Conservation (phyloP, 768 basidiomycete species). For the Pleurotus tuoliensis region DNA sequence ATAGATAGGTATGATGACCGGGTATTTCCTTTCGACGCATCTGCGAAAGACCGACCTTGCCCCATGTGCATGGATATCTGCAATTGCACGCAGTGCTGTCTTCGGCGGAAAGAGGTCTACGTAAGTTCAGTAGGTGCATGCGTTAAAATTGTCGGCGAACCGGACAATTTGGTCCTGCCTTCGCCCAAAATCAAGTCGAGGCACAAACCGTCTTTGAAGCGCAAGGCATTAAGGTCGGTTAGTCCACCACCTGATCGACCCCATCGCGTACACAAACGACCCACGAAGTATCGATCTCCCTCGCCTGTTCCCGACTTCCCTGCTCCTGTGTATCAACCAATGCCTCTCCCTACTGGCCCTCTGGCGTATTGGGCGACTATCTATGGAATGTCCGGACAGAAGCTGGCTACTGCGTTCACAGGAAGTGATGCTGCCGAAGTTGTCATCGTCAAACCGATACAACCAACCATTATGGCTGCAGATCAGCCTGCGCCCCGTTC, state of each 20-base stretch:
- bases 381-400: slow-evolving; percentile 24
- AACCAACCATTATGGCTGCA: not conserved
- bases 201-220: not conserved
- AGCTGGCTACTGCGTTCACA: slow-evolving; percentile 22
- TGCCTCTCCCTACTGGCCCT: slow-evolving; percentile 8
- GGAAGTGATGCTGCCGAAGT: slow-evolving; percentile 16
- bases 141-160: not conserved
- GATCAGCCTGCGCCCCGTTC: slow-evolving; percentile 11
- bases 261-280: no score
- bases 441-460: slow-evolving; percentile 1
- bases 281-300: no score
- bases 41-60: slow-evolving; percentile 29
- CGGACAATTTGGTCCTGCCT: not conserved
- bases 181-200: not conserved
- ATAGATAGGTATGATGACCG: slow-evolving; percentile 23
- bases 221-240: no score
- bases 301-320: slow-evolving; percentile 12
- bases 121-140: not conserved
- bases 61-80: slow-evolving; percentile 42
- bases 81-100: slow-evolving; percentile 42
- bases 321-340: slow-evolving; percentile 8
- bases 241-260: no score
- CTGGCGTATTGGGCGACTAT: slow-evolving; percentile 27
- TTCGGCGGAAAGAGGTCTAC: not conserved
- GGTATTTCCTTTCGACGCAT: slow-evolving; percentile 14